These are phyloP conservation scores for Primulina eburnea DNA, from an alignment of 257 asterid species.

Conservation along the genomic window DNA sequence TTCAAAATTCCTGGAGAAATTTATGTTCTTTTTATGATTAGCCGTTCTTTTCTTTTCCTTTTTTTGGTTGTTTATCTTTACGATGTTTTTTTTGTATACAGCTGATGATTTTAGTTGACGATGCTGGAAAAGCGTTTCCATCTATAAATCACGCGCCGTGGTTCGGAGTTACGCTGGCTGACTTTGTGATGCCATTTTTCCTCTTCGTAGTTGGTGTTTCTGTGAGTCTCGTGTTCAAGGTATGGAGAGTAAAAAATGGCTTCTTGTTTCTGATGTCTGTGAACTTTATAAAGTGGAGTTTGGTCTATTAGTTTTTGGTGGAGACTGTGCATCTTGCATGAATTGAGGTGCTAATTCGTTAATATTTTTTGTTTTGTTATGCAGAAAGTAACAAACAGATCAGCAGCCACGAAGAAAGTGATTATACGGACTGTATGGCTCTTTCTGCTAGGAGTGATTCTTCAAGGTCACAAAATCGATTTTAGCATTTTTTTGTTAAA, in stretches of 20 bases:
- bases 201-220: slow-evolving; percentile 87
- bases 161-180: slow-evolving; percentile 91
- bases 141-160: slow-evolving; percentile 87
- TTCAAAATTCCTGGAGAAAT: not conserved
- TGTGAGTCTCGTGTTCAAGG: slow-evolving; percentile 80
- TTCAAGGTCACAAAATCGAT: slow-evolving; percentile 58
- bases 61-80: slow-evolving; percentile 7
- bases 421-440: slow-evolving; percentile 61
- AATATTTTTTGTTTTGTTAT: slow-evolving; percentile 18
- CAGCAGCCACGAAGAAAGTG: slow-evolving; percentile 69
- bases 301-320: not conserved
- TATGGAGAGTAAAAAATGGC: slow-evolving; percentile 24
- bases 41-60: not conserved
- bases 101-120: slow-evolving; percentile 95
- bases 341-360: slow-evolving; percentile 7
- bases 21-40: not conserved
- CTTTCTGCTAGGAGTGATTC: slow-evolving; percentile 68
- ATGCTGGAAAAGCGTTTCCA: slow-evolving; percentile 89
- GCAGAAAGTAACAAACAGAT: slow-evolving; percentile 63
- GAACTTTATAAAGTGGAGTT: not conserved
- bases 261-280: slow-evolving; percentile 8
- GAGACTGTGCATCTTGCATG: slow-evolving; percentile 1
- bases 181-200: slow-evolving; percentile 94
- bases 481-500: slow-evolving; percentile 14
- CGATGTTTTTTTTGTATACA: slow-evolving; percentile 16